Percentiles rank a stretch among this genome's conserved stretches.
Evolutionary conservation across 2,329 filamentous ascomycete species (phyloP).

Genomic region (Alternaria sp.): DNA sequence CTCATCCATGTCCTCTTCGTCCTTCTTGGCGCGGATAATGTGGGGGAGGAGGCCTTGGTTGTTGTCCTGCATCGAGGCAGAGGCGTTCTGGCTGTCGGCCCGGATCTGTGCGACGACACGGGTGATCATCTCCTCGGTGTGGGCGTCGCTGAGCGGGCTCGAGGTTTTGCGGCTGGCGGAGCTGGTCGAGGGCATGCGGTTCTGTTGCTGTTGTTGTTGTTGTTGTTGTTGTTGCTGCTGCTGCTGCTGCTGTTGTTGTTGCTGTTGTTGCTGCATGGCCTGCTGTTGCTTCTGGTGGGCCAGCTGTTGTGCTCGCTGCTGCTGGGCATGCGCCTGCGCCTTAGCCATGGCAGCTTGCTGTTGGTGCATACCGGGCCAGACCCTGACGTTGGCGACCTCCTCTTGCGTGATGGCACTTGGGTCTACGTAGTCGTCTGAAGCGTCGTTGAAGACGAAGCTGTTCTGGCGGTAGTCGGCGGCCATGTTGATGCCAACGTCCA

Average conservation of each 20-base stretch:
- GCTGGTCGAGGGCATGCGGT: constrained; percentile 30
- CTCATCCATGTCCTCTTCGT: constrained; percentile 98
- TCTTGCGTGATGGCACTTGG: constrained; percentile 76
- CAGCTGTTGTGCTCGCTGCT: constrained; percentile 56
- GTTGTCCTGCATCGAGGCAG: constrained; percentile 62
- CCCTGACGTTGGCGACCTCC: constrained; percentile 69
- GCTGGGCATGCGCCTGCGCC: constrained; percentile 47
- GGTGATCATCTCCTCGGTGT: constrained; percentile 86
- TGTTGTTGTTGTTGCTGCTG: constrained; percentile 46
- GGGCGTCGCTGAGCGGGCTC: constrained; percentile 55
- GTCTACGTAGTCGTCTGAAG: constrained; percentile 69
- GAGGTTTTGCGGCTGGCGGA: constrained; percentile 49
- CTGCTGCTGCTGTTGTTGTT: constrained; percentile 59
- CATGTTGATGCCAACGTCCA: constrained; percentile 72
- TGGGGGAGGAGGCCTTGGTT: constrained; percentile 65
- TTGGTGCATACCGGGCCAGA: constrained; percentile 94
- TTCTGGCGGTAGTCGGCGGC: constrained; percentile 65
- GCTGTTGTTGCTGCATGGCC: constrained; percentile 43
- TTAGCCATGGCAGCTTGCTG: constrained; percentile 73
- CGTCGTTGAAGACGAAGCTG: constrained; percentile 67
- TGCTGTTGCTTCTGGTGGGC: constrained; percentile 54
- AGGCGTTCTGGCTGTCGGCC: constrained; percentile 66
- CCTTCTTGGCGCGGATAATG: constrained; percentile 81
- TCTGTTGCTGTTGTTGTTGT: constrained; percentile 51
- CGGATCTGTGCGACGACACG: constrained; percentile 93